A percentile compares a stretch with the other conserved stretches of the same genome.
Conservation (phyloP, 441 rosid genomes). For the Metrosideros polymorpha region DNA sequence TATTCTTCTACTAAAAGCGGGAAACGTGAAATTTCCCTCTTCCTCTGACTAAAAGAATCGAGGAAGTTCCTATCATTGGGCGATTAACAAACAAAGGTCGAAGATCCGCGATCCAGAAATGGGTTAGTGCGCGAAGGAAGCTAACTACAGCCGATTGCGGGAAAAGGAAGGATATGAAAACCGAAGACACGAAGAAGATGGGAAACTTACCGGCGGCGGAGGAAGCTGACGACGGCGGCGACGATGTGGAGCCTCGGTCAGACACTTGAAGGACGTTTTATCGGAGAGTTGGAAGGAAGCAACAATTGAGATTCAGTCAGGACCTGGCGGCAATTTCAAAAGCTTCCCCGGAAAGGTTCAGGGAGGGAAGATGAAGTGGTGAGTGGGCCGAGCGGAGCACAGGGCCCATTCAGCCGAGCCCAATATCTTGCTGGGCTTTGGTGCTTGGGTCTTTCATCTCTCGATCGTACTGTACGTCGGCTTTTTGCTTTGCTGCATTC, state of each 20-base stretch:
- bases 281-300: neutral
- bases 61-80: neutral
- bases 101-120: neutral
- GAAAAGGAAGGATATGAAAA: neutral
- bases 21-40: neutral
- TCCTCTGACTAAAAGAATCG: neutral
- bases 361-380: neutral
- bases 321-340: neutral
- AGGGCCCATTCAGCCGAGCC: neutral
- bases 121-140: neutral
- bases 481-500: neutral
- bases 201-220: neutral
- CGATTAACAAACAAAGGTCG: neutral
- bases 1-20: neutral
- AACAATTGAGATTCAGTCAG: neutral
- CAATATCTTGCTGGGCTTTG: neutral
- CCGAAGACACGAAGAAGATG: neutral
- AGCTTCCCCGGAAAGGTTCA: neutral
- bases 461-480: neutral
- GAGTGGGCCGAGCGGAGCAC: neutral
- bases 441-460: neutral
- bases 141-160: neutral
- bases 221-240: neutral
- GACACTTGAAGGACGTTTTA: neutral
- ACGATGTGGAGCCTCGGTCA: neutral